Conservation (phyloP, 495 filamentous ascomycete species). For the Margaritispora aquatica region DNA sequence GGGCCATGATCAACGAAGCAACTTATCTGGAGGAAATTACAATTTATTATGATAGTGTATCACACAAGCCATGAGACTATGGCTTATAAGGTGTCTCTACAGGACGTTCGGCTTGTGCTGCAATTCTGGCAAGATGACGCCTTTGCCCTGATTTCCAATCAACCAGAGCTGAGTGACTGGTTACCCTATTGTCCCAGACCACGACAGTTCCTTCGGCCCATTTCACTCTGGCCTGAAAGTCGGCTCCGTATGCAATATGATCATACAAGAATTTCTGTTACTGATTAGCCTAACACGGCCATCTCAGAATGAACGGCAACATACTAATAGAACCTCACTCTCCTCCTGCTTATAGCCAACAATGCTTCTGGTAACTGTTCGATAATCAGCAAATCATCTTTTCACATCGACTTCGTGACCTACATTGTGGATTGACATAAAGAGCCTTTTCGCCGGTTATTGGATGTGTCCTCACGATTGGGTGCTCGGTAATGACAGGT, state of each 20-base stretch:
- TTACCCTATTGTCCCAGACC: conserved; percentile 85
- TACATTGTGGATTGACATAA: conserved; percentile 82
- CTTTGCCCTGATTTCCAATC: conserved; percentile 77
- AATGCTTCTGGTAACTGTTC: conserved; percentile 35
- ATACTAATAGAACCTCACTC: conserved; percentile 59
- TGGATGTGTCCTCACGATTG: conserved; percentile 74
- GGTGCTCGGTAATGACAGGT: conserved; percentile 65
- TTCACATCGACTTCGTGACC: conserved; percentile 27
- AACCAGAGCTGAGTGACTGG: conserved; percentile 67
- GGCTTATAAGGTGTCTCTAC: conserved; percentile 59
- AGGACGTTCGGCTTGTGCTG: conserved; percentile 74
- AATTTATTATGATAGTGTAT: too few species aligned
- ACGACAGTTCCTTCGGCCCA: conserved; percentile 80
- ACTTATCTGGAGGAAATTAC: too few species aligned
- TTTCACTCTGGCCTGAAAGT: conserved; percentile 83
- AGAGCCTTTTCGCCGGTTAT: conserved; percentile 80
- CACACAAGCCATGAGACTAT: background rate
- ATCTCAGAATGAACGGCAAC: conserved; percentile 31
- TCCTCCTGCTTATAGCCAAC: conserved; percentile 65
- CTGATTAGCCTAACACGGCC: conserved; percentile 62
- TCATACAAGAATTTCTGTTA: conserved; percentile 84
- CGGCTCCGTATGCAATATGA: conserved; percentile 73
- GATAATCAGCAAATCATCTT: background rate
- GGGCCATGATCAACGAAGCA: too few species aligned
- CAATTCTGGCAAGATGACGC: conserved; percentile 76